phyloP scores from a whole-genome alignment of 2,329 filamentous ascomycete species.

The Pseudocercospora fuligena region DNA sequence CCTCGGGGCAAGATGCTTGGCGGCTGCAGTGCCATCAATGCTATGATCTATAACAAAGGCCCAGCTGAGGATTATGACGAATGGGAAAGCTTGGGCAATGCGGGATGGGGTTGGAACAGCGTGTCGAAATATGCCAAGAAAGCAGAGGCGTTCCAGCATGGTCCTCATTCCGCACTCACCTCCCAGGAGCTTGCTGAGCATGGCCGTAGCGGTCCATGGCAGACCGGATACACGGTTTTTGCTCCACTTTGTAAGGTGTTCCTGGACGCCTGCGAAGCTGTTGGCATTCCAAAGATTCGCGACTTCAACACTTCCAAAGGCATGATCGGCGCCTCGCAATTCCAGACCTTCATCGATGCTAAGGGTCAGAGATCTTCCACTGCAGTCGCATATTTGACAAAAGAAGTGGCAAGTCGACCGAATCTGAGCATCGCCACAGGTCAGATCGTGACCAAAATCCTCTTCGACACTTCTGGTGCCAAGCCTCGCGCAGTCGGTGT shows the following conservation, averaged over 20 bases:
- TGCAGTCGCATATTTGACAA: slow-evolving; percentile 29
- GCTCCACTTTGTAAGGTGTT: slow-evolving; percentile 21
- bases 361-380: slow-evolving; percentile 29
- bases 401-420: slow-evolving; percentile 26
- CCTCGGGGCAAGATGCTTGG: slow-evolving; percentile 23
- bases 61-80: slow-evolving; percentile 23
- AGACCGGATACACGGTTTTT: slow-evolving; percentile 24
- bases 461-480: slow-evolving; percentile 26
- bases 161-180: slow-evolving; percentile 5
- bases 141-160: slow-evolving; percentile 18
- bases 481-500: slow-evolving; percentile 30
- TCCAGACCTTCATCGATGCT: slow-evolving; percentile 30
- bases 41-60: slow-evolving; percentile 28
- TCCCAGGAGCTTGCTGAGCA: slow-evolving; percentile 20
- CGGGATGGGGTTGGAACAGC: slow-evolving; percentile 15
- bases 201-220: slow-evolving; percentile 25
- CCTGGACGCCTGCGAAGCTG: slow-evolving; percentile 26
- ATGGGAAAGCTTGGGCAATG: slow-evolving; percentile 25
- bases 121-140: slow-evolving; percentile 19
- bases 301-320: slow-evolving; percentile 29
- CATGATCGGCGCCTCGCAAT: slow-evolving; percentile 25
- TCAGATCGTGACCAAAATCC: slow-evolving; percentile 28
- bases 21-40: slow-evolving; percentile 25
- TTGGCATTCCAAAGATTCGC: slow-evolving; percentile 26
- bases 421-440: slow-evolving; percentile 30